These are phyloP conservation scores for Polygonum maritimum DNA, from an alignment of 148 eudicot genomes.

Conservation along the genomic window DNA sequence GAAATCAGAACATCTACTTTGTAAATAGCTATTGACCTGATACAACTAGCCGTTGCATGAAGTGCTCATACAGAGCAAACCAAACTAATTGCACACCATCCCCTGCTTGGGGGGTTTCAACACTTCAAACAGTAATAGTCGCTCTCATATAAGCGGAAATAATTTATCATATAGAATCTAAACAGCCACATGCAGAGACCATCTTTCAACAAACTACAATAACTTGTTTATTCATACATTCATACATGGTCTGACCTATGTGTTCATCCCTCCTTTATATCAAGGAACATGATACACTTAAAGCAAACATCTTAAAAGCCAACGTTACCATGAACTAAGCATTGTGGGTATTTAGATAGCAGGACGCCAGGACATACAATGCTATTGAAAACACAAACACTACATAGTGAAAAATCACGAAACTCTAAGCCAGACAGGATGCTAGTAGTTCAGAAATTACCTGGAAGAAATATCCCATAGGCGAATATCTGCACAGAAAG, in stretches of 20 bases:
- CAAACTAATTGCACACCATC: not conserved
- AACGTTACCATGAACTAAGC: not conserved
- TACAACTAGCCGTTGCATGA: not conserved
- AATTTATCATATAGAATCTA: not conserved
- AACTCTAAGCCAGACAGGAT: not conserved
- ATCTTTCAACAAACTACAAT: not conserved
- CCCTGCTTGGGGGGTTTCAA: not conserved
- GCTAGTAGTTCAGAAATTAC: conserved; percentile 24
- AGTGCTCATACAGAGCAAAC: not conserved
- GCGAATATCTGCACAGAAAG: conserved; percentile 65
- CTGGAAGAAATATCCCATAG: conserved; percentile 93
- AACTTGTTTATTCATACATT: not conserved
- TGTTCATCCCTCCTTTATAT: not conserved
- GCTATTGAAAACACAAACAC: not conserved
- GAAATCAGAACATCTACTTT: not conserved
- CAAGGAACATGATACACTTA: not conserved
- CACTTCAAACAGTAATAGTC: not conserved
- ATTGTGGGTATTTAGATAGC: not conserved
- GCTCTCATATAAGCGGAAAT: not conserved
- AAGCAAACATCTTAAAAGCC: not conserved
- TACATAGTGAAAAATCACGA: not conserved
- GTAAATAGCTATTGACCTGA: not conserved
- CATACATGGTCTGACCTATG: not conserved
- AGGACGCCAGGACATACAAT: not conserved
- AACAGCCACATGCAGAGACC: not conserved